Conservation (phyloP, 495 filamentous ascomycete species). For the Podospora australis region DNA sequence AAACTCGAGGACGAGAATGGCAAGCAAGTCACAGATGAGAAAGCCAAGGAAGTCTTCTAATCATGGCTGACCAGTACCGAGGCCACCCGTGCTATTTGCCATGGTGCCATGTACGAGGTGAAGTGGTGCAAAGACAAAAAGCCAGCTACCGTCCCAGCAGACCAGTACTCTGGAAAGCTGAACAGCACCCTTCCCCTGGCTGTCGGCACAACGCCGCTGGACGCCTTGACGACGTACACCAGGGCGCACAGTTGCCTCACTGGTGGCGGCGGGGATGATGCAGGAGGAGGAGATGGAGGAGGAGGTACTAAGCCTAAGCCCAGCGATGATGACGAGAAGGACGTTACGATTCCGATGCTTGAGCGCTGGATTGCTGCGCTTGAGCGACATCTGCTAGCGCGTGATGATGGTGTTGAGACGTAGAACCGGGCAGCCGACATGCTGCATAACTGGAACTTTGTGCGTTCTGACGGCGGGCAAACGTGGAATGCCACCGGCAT, state of each 20-base stretch:
- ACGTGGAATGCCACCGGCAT: background rate
- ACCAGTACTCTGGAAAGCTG: constrained; percentile 3
- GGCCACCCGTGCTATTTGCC: constrained; percentile 22
- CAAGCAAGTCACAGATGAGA: no score
- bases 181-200: constrained; percentile 17
- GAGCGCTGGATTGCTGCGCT: constrained; percentile 20
- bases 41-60: no score
- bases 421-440: constrained; percentile 27
- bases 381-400: constrained; percentile 20
- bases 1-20: no score
- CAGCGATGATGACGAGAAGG: no score
- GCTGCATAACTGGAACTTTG: constrained; percentile 30
- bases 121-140: constrained; percentile 24
- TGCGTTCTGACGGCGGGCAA: constrained; percentile 19
- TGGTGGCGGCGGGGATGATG: no score
- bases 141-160: constrained; percentile 27
- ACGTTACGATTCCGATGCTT: constrained; percentile 12
- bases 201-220: constrained; percentile 42
- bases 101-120: constrained; percentile 44
- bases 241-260: no score
- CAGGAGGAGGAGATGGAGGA: background rate
- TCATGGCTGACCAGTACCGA: background rate
- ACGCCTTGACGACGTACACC: constrained; percentile 37
- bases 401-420: constrained; percentile 32
- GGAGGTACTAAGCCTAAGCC: no score